Percentiles rank a stretch among this genome's conserved stretches.
Conservation (phyloP, 1,284 basidiomycete genomes). For the Pseudozyma sp. region DNA sequence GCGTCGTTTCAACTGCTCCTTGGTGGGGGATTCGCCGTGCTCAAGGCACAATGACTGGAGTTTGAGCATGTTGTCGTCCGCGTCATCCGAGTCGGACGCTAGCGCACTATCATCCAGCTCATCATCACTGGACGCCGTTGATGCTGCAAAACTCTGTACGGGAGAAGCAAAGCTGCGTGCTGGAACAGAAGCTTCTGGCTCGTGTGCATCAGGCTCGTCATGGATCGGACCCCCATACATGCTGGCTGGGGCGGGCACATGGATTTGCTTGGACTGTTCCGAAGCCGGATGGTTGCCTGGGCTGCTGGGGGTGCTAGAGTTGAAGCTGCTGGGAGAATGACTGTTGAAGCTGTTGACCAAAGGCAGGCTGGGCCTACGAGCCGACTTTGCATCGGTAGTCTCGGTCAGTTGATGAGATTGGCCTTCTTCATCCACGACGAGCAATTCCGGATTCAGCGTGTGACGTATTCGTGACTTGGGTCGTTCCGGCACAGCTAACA, state of each 20-base stretch:
- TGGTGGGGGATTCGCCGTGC: slow-evolving; percentile 55
- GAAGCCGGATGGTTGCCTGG: slow-evolving; percentile 5
- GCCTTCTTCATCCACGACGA: slow-evolving; percentile 50
- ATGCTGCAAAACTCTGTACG: slow-evolving; percentile 13
- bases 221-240: slow-evolving; percentile 26
- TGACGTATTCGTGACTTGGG: slow-evolving; percentile 9
- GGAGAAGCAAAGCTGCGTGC: slow-evolving; percentile 5
- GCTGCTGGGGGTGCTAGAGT: slow-evolving; percentile 15
- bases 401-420: slow-evolving; percentile 18
- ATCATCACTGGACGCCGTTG: slow-evolving; percentile 34
- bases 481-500: slow-evolving; percentile 5
- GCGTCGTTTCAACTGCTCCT: slow-evolving; percentile 46
- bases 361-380: slow-evolving; percentile 6
- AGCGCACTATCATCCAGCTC: slow-evolving; percentile 33
- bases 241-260: slow-evolving; percentile 16
- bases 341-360: slow-evolving; percentile 29
- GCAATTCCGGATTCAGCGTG: slow-evolving; percentile 21
- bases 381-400: neutral
- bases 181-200: neutral
- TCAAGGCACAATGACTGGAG: slow-evolving; percentile 37
- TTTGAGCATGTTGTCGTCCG: slow-evolving; percentile 23
- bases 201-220: slow-evolving; percentile 38
- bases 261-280: slow-evolving; percentile 5
- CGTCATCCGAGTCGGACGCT: slow-evolving; percentile 23
- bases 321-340: slow-evolving; percentile 26